These are phyloP conservation scores for Stipa capillata DNA, from an alignment of 176 grass and related monocot genomes.

Conservation along the genomic window DNA sequence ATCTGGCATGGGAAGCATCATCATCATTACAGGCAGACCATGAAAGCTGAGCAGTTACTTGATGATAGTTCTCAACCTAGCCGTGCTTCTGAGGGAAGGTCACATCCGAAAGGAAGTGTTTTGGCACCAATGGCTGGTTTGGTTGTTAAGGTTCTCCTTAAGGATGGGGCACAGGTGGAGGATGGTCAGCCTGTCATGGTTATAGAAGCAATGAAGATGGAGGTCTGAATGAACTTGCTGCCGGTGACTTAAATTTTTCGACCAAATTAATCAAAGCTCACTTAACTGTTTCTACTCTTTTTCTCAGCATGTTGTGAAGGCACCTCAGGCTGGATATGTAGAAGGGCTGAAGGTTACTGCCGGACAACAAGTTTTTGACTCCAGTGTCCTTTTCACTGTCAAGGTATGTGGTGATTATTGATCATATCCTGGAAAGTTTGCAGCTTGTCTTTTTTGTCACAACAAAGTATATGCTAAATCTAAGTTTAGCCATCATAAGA, in stretches of 20 bases:
- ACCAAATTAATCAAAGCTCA: neutral
- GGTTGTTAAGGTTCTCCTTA: slow-evolving; percentile 76
- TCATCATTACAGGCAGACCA: slow-evolving; percentile 71
- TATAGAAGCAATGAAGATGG: slow-evolving; percentile 99
- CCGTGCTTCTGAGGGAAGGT: slow-evolving; percentile 40
- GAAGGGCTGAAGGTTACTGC: slow-evolving; percentile 63
- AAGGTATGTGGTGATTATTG: slow-evolving; percentile 35
- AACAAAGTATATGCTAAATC: neutral
- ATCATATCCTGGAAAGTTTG: neutral
- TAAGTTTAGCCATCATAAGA: neutral
- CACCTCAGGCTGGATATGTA: slow-evolving; percentile 55
- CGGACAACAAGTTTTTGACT: slow-evolving; percentile 96
- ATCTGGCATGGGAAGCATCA: slow-evolving; percentile 89
- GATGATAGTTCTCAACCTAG: slow-evolving; percentile 50
- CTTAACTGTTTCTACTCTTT: neutral
- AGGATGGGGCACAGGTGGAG: slow-evolving; percentile 67
- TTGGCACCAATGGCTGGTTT: slow-evolving; percentile 96
- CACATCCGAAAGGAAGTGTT: slow-evolving; percentile 76
- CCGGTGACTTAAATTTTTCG: neutral
- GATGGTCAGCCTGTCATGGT: slow-evolving; percentile 78
- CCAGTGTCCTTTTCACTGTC: slow-evolving; percentile 67
- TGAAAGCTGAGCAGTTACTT: slow-evolving; percentile 31
- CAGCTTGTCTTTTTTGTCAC: neutral
- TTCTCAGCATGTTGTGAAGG: slow-evolving; percentile 84
- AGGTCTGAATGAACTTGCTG: slow-evolving; percentile 37